Evolutionary conservation across 768 basidiomycete genomes (phyloP).

Genomic region (Lactarius psammicola): DNA sequence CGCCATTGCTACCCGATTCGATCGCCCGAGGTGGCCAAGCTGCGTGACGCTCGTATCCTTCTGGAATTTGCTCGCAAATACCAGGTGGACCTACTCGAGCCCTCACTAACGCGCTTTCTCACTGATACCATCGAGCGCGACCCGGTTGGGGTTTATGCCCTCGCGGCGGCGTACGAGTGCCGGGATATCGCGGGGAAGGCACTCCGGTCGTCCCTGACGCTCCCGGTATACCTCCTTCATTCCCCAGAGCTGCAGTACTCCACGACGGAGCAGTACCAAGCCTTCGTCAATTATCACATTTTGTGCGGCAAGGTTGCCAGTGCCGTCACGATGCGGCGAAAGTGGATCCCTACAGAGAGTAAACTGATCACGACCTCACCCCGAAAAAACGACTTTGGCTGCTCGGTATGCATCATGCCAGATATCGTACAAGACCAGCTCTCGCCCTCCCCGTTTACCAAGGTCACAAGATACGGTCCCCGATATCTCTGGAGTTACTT

Average conservation of each 20-base stretch:
- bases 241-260: constrained; percentile 9
- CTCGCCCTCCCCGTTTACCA: too few species aligned
- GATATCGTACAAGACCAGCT: neutral
- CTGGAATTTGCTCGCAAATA: constrained; percentile 23
- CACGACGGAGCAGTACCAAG: constrained; percentile 15
- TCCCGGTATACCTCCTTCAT: neutral
- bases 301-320: constrained; percentile 16
- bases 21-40: neutral
- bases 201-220: neutral
- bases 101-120: neutral
- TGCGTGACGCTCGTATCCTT: constrained; percentile 8
- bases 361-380: neutral
- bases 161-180: constrained; percentile 8
- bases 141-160: constrained; percentile 22
- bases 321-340: constrained; percentile 1
- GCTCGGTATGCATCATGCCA: neutral
- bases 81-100: constrained; percentile 6
- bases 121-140: constrained; percentile 7
- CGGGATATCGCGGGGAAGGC: constrained; percentile 3
- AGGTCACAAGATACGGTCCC: neutral
- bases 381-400: neutral
- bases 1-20: constrained; percentile 23
- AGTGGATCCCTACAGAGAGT: neutral
- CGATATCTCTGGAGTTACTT: constrained; percentile 18
- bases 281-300: constrained; percentile 11